These are phyloP conservation scores for Penicillium paradoxum DNA, from an alignment of 495 filamentous ascomycete species.

Conservation along the genomic window DNA sequence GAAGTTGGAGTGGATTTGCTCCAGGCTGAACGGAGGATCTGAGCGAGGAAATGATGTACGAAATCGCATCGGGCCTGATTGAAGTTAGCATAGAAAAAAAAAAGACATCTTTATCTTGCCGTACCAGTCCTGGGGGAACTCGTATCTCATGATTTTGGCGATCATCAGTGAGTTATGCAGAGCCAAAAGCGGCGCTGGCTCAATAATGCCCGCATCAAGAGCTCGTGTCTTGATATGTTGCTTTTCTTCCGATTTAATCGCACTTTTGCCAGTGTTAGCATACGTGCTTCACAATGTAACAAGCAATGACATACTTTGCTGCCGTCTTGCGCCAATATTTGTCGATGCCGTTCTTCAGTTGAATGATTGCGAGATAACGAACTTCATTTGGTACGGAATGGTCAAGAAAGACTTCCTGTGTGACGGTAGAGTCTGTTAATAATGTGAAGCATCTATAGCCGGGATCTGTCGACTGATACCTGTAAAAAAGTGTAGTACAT, in stretches of 20 bases:
- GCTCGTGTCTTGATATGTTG: constrained; percentile 65
- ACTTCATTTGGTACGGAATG: constrained; percentile 65
- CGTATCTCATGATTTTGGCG: constrained; percentile 81
- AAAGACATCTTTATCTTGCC: not conserved
- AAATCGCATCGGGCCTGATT: constrained; percentile 47
- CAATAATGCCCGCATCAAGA: constrained; percentile 65
- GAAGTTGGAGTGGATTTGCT: constrained; percentile 52
- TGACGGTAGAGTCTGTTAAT: not conserved
- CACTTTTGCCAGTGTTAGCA: constrained; percentile 39
- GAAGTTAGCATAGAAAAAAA: constrained; percentile 8
- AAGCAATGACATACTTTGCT: constrained; percentile 43
- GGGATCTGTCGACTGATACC: constrained; percentile 29
- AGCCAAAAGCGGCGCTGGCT: constrained; percentile 67
- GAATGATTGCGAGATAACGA: constrained; percentile 85
- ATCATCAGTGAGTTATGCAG: constrained; percentile 82
- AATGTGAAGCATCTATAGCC: not conserved
- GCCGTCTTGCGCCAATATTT: constrained; percentile 83
- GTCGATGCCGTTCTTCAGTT: constrained; percentile 93
- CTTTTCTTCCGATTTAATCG: constrained; percentile 72
- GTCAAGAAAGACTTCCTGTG: constrained; percentile 72
- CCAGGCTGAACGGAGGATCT: constrained; percentile 44
- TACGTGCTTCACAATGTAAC: not conserved
- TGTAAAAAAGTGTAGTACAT: constrained; percentile 79
- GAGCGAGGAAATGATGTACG: constrained; percentile 55
- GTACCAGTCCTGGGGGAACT: constrained; percentile 82